Base-by-base conservation (phyloP, 2,329 filamentous ascomycete species). In the Sporothrix phasma region DNA sequence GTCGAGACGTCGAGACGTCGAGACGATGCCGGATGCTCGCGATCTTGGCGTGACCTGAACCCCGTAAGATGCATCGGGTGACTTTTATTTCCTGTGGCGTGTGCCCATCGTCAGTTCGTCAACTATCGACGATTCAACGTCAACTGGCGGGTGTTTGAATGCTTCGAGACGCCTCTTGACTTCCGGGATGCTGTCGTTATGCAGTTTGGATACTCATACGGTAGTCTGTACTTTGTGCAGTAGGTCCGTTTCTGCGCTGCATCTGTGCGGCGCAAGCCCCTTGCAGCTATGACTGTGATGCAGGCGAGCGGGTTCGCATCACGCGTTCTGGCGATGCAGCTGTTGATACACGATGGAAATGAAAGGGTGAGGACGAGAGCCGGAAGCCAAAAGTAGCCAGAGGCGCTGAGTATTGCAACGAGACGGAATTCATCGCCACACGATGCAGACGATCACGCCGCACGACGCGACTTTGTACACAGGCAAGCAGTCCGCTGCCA, bases 241-340 rank as follows among this genome's bases (percentile, higher is more conserved):
- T 47, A 61, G 26, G 17, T 47, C 43, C 24, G 62, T 60, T 64
- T 61, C 62, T 22, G 43, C 19, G 31, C 63, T 59, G 56, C 56
- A 59, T 46, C 39, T 45, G 54, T 43, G 56, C 56, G 39, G 37
- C 22, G 56, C 56, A 15, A 15, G 56, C 63, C 56, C 63, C 56
- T 61, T 64, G 63, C 63, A 64, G 63, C 45, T 46, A 61, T 64
- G 37, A 61, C 17, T 53, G 47, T 22, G 47, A 49, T 41, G 61
- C 61, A 34, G 39, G 29, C 31, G 43, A 45, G 24, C 24, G 45
- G 24, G 43, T 45, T 29, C 22, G 17, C 4, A 4, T 24, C 10
- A 31, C 15, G 34, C 22, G 22, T n/a, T 17, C 53, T 41, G 19
- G 34, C 59, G 43, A 58, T 58, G 39, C 54, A 43, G 34, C 7